Percentiles rank a stretch among this genome's conserved stretches.
Evolutionary conservation across 2,329 filamentous ascomycete species (phyloP).

Genomic region (Diaporthe sp.): DNA sequence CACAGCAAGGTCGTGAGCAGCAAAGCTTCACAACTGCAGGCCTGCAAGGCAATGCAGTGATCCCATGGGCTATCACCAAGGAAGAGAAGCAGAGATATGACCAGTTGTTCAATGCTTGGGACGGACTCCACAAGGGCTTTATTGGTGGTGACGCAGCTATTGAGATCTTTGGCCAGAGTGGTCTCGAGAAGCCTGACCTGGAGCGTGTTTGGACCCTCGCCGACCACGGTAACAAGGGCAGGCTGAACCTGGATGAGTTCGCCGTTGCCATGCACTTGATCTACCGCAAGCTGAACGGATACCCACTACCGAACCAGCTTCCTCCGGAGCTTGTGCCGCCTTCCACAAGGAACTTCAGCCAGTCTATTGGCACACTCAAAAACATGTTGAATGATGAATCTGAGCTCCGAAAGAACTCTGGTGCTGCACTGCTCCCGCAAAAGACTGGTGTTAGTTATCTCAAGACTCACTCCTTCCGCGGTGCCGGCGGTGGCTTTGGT

Average conservation of each 20-base stretch:
- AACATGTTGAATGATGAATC: slow-evolving; percentile 90
- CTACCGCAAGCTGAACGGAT: slow-evolving; percentile 95
- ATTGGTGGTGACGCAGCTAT: slow-evolving; percentile 93
- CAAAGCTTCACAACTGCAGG: slow-evolving; percentile 86
- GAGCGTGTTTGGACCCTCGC: slow-evolving; percentile 95
- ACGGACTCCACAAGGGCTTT: slow-evolving; percentile 91
- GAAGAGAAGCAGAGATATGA: slow-evolving; percentile 98
- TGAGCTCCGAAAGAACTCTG: slow-evolving; percentile 86
- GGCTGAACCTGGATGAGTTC: slow-evolving; percentile 95
- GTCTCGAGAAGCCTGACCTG: slow-evolving; percentile 87
- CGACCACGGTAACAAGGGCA: slow-evolving; percentile 93
- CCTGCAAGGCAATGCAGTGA: slow-evolving; percentile 90
- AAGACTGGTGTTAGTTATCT: slow-evolving; percentile 98
- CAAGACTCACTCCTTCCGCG: slow-evolving; percentile 92
- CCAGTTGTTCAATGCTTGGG: slow-evolving; percentile 94
- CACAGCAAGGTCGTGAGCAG: slow-evolving; percentile 89
- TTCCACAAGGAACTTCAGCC: slow-evolving; percentile 91
- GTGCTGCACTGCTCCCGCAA: slow-evolving; percentile 90
- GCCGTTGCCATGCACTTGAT: slow-evolving; percentile 99
- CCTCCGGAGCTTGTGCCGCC: slow-evolving; percentile 94
- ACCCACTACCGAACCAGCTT: slow-evolving; percentile 86
- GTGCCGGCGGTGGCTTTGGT: slow-evolving; percentile 62
- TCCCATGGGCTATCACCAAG: slow-evolving; percentile 98
- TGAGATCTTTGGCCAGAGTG: slow-evolving; percentile 97
- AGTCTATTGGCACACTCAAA: slow-evolving; percentile 94